These are phyloP conservation scores for Rutstroemia sp. DNA, from an alignment of 2,329 filamentous ascomycete genomes.

Conservation along the genomic window DNA sequence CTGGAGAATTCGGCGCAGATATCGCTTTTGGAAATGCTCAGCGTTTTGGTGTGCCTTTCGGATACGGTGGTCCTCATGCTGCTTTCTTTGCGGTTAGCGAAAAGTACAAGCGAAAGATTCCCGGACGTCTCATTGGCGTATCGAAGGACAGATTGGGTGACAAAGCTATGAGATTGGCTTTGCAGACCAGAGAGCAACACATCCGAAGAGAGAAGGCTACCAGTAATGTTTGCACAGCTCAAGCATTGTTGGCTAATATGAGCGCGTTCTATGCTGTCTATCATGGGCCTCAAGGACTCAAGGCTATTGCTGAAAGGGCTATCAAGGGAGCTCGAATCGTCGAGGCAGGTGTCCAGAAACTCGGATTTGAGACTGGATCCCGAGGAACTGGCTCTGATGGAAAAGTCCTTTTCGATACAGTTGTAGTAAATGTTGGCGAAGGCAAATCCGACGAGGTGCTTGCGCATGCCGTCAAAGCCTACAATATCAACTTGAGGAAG, in stretches of 20 bases:
- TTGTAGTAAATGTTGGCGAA: constrained; percentile 55
- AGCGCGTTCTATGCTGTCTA: constrained; percentile 91
- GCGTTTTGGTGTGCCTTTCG: constrained; percentile 84
- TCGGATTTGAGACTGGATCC: constrained; percentile 57
- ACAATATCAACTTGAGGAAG: constrained; percentile 54
- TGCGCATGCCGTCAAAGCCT: constrained; percentile 41
- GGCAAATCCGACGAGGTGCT: constrained; percentile 45
- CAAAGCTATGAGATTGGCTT: constrained; percentile 71
- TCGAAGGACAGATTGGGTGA: constrained; percentile 85
- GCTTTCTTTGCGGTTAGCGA: constrained; percentile 92
- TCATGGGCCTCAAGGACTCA: constrained; percentile 79
- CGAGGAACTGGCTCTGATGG: constrained; percentile 48
- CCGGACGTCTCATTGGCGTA: constrained; percentile 80
- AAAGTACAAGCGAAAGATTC: constrained; percentile 90
- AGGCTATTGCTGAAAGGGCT: constrained; percentile 72
- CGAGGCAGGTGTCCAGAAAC: constrained; percentile 52
- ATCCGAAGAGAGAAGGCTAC: constrained; percentile 95
- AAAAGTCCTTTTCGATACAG: constrained; percentile 69
- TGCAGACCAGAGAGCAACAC: constrained; percentile 94
- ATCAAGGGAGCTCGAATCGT: constrained; percentile 64
- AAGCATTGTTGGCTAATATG: constrained; percentile 93
- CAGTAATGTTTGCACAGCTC: constrained; percentile 94
- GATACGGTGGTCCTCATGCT: constrained; percentile 90
- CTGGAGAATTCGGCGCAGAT: constrained; percentile 90
- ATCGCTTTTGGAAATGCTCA: constrained; percentile 92